These are phyloP conservation scores for Hypoxylon rubiginosum DNA, from an alignment of 2,329 filamentous ascomycete species.

Conservation along the genomic window DNA sequence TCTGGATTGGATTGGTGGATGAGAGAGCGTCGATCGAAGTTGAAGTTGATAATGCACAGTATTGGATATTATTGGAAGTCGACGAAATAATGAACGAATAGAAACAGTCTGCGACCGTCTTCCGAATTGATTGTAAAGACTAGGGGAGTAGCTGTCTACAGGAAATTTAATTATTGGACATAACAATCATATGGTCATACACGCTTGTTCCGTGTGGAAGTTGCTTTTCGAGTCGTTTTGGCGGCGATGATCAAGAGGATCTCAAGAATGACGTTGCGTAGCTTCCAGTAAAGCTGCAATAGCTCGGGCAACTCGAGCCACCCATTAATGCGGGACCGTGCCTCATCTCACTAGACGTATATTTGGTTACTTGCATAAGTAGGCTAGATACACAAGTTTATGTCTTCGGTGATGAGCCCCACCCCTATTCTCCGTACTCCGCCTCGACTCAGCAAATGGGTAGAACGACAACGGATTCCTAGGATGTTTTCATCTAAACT, in stretches of 20 bases:
- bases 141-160: neutral
- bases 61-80: neutral
- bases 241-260: neutral
- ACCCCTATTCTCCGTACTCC: neutral
- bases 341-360: no score
- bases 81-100: neutral
- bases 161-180: neutral
- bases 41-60: neutral
- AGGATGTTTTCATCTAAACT: no score
- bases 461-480: no score
- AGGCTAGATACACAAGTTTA: no score
- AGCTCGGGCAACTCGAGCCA: no score
- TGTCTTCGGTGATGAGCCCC: no score
- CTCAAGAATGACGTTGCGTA: neutral
- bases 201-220: neutral
- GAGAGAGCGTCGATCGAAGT: neutral
- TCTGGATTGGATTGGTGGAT: neutral
- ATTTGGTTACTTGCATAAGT: no score
- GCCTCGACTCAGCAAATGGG: neutral
- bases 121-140: neutral
- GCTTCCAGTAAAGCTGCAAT: no score
- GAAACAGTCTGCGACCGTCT: neutral
- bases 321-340: no score
- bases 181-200: neutral
- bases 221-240: neutral